phyloP scores from a whole-genome alignment of 805 yeast genomes.

The Kregervanrija delftensis region DNA sequence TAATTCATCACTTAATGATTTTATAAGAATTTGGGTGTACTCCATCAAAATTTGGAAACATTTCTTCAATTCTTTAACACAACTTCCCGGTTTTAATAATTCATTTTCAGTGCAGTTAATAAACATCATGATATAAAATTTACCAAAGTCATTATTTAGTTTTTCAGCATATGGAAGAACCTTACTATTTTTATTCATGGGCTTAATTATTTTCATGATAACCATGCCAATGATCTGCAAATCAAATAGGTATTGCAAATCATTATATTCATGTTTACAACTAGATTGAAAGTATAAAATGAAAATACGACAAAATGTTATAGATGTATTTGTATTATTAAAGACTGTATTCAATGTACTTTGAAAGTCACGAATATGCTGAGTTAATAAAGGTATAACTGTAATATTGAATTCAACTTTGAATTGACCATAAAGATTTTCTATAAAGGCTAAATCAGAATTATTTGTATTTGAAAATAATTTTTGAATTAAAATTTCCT shows the following conservation, averaged over 20 bases:
- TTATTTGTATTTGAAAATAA: slow-evolving; percentile 4
- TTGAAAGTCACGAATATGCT: slow-evolving; percentile 25
- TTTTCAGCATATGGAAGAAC: neutral
- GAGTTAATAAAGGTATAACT: slow-evolving; percentile 23
- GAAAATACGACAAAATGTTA: slow-evolving; percentile 1
- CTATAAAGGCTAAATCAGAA: slow-evolving; percentile 4
- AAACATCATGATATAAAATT: slow-evolving; percentile 10
- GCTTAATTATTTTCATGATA: neutral
- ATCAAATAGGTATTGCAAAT: neutral
- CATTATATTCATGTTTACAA: neutral
- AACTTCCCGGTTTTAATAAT: slow-evolving; percentile 1
- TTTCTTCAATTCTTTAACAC: slow-evolving; percentile 6
- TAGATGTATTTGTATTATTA: neutral
- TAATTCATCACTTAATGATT: slow-evolving; percentile 6
- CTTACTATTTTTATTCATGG: neutral
- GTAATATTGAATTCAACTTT: slow-evolving; percentile 9
- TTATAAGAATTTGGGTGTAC: slow-evolving; percentile 10
- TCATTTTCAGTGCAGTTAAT: slow-evolving; percentile 8
- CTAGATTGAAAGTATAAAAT: slow-evolving; percentile 1
- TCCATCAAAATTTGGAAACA: slow-evolving; percentile 22
- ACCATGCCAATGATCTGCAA: slow-evolving; percentile 1
- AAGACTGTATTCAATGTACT: slow-evolving; percentile 3
- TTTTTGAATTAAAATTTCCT: slow-evolving; percentile 9
- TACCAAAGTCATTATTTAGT: slow-evolving; percentile 4
- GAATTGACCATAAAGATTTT: slow-evolving; percentile 2